These are phyloP conservation scores for Pichiaceae sp. DNA, from an alignment of 1,139 yeast genomes.

Conservation along the genomic window DNA sequence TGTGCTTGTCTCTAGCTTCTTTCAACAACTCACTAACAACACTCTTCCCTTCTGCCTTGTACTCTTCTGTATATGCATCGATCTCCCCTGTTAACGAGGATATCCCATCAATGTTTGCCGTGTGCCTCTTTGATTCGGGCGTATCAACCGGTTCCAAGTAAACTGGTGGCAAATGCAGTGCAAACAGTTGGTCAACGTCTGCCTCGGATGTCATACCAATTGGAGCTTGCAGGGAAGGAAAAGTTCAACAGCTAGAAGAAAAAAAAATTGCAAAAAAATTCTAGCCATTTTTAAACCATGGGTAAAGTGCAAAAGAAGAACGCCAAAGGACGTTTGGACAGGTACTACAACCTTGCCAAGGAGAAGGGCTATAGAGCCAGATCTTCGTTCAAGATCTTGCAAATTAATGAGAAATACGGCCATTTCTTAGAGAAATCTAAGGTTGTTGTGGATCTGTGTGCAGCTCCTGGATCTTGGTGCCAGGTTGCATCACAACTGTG, in stretches of 20 bases:
- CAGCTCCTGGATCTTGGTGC: slow-evolving; percentile 99
- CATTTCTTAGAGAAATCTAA: slow-evolving; percentile 93
- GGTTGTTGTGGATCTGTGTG: slow-evolving; percentile 96
- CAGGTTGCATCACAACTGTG: slow-evolving; percentile 94
- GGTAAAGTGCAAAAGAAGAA: slow-evolving; percentile 94
- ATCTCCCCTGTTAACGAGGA: slow-evolving; percentile 29
- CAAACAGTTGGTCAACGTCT: slow-evolving; percentile 38
- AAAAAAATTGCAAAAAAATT: slow-evolving; percentile 4
- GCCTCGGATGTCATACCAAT: background rate
- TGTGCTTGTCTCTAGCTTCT: slow-evolving; percentile 15
- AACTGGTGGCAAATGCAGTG: slow-evolving; percentile 61
- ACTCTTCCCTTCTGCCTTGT: slow-evolving; percentile 19
- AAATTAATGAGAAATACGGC: slow-evolving; percentile 92
- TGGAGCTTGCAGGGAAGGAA: too few relatives aligned
- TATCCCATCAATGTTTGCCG: slow-evolving; percentile 45
- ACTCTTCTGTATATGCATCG: slow-evolving; percentile 20
- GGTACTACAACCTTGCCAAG: slow-evolving; percentile 91
- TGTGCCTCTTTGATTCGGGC: slow-evolving; percentile 34
- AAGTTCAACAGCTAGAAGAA: too few relatives aligned
- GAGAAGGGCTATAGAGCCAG: slow-evolving; percentile 99
- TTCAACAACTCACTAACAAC: slow-evolving; percentile 22
- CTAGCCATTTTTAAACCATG: slow-evolving; percentile 9
- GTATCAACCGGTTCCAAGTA: slow-evolving; percentile 47
- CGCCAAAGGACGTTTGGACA: slow-evolving; percentile 98
- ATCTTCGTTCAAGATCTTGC: slow-evolving; percentile 92